Evolutionary conservation across 2,329 filamentous ascomycete genomes (phyloP), one percentile per base, ranked within the genome.

Genomic region (Lachnum nothofagi): DNA sequence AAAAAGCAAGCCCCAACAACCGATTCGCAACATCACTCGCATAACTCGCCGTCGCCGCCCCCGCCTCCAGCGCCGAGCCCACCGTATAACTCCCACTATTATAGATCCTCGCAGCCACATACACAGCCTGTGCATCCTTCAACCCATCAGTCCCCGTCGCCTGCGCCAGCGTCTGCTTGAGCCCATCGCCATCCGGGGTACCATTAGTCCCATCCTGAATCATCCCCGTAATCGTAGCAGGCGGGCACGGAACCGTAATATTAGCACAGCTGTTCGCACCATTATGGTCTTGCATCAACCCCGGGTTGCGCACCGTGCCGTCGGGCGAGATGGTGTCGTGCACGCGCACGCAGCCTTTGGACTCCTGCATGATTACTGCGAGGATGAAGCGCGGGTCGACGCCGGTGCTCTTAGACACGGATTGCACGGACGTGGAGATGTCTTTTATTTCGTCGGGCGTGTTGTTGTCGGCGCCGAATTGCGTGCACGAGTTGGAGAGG

Each of bases 1-100:
- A 37, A 17, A 37, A 37, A 22, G 34, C 7, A 17, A 17, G 35
- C 12, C 49, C 45, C 16, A 47, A 9, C 24, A 51, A 2, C 12
- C 33, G 20, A 33, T 51, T 51, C 2, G 48, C 48, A 22, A 51
- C 44, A 46, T 59, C 55, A 4, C 49, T 50, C 20, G 46, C 42
- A 42, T 59, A 59, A 33, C 54, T 56, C 23, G 45, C 42, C 14
- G 51, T 56, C 14, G 55, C 51, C 12, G 19, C 37, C 2, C 37
- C 37, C 12, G 10, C 37, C 22, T 25, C 42, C 10, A 45, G 45
- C 5, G 51, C 29, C 12, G 42, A 60, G 14, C 69, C 59, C 47
- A 70, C 65, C 1, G 61, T 61, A 29, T 70, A 56, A 2, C 56
- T 59, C 31, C 69, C 69, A 3, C 68, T 69, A 57, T 71, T 71